phyloP scores from a whole-genome alignment of 2,329 filamentous ascomycete genomes.

The Aureobasidium mangrovei region DNA sequence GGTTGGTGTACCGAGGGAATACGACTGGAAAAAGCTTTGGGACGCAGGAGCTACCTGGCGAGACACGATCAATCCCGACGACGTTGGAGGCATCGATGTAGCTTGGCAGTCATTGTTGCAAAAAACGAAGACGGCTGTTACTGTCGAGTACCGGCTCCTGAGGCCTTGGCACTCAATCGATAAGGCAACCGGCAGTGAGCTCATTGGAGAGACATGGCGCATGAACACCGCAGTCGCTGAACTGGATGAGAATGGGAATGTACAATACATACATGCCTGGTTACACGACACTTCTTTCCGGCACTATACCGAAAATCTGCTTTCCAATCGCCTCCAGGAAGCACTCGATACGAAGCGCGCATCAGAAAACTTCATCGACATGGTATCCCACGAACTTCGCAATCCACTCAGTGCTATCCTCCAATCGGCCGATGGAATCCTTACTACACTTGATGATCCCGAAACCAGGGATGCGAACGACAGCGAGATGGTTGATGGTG shows the following conservation, averaged over 20 bases:
- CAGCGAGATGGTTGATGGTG: slow-evolving; percentile 11
- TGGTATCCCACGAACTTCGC: slow-evolving; percentile 35
- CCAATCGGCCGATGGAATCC: slow-evolving; percentile 37
- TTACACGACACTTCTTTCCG: slow-evolving; percentile 28
- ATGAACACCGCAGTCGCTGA: slow-evolving; percentile 27
- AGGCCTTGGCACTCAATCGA: slow-evolving; percentile 28
- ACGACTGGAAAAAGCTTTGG: slow-evolving; percentile 15
- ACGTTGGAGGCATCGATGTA: slow-evolving; percentile 25
- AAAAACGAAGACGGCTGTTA: slow-evolving; percentile 25
- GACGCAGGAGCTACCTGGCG: slow-evolving; percentile 23
- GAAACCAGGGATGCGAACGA: not conserved
- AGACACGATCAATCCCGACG: slow-evolving; percentile 21
- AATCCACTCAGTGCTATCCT: slow-evolving; percentile 38
- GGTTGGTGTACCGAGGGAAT: slow-evolving; percentile 21
- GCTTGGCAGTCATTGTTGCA: slow-evolving; percentile 25
- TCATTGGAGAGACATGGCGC: slow-evolving; percentile 25
- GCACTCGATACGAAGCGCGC: slow-evolving; percentile 29
- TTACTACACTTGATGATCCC: slow-evolving; percentile 23
- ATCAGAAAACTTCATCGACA: slow-evolving; percentile 30
- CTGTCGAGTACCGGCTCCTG: slow-evolving; percentile 31
- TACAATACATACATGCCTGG: slow-evolving; percentile 26
- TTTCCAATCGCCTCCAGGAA: slow-evolving; percentile 26
- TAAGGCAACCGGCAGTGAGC: slow-evolving; percentile 21
- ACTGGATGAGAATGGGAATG: slow-evolving; percentile 23
- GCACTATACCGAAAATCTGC: slow-evolving; percentile 25